Percentiles rank a stretch among this genome's conserved stretches.
Evolutionary conservation across 768 basidiomycete genomes (phyloP).

Genomic region (Naganishia antarctica): DNA sequence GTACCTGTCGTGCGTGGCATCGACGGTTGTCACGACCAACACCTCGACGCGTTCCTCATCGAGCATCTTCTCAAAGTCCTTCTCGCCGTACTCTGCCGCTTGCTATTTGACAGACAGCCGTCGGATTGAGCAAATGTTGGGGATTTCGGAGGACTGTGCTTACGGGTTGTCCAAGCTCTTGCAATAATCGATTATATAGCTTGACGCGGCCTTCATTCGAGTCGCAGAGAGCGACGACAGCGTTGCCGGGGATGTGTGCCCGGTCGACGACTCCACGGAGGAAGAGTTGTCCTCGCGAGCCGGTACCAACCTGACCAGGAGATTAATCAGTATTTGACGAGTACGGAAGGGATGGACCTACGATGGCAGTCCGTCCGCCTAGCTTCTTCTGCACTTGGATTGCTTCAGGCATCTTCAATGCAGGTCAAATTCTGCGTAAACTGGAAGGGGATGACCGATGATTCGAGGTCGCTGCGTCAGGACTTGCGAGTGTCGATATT

Average conservation of each 20-base stretch:
- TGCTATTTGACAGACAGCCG: not conserved
- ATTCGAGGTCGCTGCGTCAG: too few relatives aligned
- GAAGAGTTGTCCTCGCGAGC: slow-evolving; percentile 54
- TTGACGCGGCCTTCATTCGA: slow-evolving; percentile 54
- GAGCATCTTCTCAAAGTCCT: slow-evolving; percentile 54
- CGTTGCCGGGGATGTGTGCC: slow-evolving; percentile 41
- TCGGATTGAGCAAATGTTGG: too few relatives aligned
- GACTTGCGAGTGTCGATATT: too few relatives aligned
- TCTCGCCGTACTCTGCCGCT: slow-evolving; percentile 52
- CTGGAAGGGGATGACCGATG: too few relatives aligned
- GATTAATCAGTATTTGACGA: not conserved
- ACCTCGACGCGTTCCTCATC: slow-evolving; percentile 53
- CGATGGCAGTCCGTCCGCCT: slow-evolving; percentile 25
- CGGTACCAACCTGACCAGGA: slow-evolving; percentile 49
- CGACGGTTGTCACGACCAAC: slow-evolving; percentile 56
- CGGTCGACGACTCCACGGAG: slow-evolving; percentile 54
- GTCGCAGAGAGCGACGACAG: slow-evolving; percentile 55
- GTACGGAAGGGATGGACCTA: not conserved
- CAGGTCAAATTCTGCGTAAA: too few relatives aligned
- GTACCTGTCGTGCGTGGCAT: slow-evolving; percentile 55
- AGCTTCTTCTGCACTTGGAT: slow-evolving; percentile 7
- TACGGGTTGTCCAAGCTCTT: slow-evolving; percentile 50
- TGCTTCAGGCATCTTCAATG: not conserved
- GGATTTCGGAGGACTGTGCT: slow-evolving; percentile 25
- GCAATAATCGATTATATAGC: slow-evolving; percentile 53